Evolutionary conservation across 1,284 basidiomycete species (phyloP).

Genomic region (Ceratobasidium sp.): DNA sequence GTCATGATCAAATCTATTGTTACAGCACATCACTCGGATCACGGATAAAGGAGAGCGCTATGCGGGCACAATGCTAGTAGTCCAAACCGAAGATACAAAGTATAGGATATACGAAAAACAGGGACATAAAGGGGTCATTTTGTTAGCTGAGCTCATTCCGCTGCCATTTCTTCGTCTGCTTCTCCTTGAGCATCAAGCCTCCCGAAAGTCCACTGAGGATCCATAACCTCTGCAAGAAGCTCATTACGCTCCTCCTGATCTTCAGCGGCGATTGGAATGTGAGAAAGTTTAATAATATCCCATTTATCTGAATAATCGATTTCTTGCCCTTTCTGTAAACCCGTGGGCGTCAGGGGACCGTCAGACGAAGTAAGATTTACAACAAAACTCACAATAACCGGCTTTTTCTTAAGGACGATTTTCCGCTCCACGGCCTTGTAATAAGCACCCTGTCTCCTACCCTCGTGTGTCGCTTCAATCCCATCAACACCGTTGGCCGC

Average conservation of each 20-base stretch:
- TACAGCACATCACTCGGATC: constrained; percentile 1
- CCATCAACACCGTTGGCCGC: constrained; percentile 16
- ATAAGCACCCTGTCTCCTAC: constrained; percentile 71
- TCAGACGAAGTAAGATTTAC: too few species aligned
- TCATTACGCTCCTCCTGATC: constrained; percentile 63
- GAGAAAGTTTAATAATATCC: constrained; percentile 73
- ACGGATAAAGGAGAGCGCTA: not conserved
- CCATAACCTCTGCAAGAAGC: constrained; percentile 60
- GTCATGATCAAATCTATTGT: constrained; percentile 21
- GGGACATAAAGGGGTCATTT: not conserved
- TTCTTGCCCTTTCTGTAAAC: constrained; percentile 57
- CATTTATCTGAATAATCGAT: constrained; percentile 76
- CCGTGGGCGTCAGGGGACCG: too few species aligned
- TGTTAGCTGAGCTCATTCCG: not conserved
- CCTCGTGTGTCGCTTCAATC: constrained; percentile 29
- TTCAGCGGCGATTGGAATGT: constrained; percentile 60
- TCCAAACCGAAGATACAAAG: not conserved
- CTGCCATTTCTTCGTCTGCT: constrained; percentile 37
- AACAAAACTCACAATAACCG: constrained; percentile 77
- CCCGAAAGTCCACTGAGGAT: constrained; percentile 51
- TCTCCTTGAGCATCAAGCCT: constrained; percentile 36
- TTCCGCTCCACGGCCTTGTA: constrained; percentile 88
- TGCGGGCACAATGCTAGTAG: not conserved
- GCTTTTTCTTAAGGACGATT: constrained; percentile 84
- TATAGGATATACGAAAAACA: not conserved